Percentiles rank a stretch among this genome's conserved stretches.
Evolutionary conservation across 495 filamentous ascomycete genomes (phyloP).

Genomic region (Podospora appendiculata): DNA sequence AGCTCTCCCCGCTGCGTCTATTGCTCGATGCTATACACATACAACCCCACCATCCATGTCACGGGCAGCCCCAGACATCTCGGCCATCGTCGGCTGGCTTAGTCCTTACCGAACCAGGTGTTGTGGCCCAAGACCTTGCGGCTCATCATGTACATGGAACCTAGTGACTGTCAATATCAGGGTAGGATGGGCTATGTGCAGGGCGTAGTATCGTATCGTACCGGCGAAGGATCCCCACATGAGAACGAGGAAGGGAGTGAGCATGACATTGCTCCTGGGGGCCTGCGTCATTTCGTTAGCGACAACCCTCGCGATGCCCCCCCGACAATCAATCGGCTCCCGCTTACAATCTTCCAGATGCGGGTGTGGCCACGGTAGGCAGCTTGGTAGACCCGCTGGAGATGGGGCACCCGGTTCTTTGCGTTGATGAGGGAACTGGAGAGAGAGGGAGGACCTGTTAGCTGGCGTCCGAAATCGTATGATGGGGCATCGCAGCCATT

Average conservation of each 20-base stretch:
- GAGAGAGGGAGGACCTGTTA: conserved; percentile 8
- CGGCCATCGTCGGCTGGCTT: conserved; percentile 15
- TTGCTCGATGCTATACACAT: conserved; percentile 16
- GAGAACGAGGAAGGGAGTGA: conserved; percentile 68
- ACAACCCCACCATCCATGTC: conserved; percentile 3
- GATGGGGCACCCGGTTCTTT: conserved; percentile 76
- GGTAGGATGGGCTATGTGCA: conserved; percentile 12
- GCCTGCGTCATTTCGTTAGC: conserved; percentile 38
- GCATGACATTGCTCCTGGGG: conserved; percentile 54
- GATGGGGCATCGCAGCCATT: neutral
- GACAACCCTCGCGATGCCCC: neutral
- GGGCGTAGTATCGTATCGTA: conserved; percentile 6
- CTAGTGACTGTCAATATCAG: conserved; percentile 44
- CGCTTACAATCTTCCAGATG: conserved; percentile 80
- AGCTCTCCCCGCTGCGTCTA: neutral
- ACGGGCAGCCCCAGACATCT: neutral
- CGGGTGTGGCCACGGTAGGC: conserved; percentile 63
- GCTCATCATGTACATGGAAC: conserved; percentile 50
- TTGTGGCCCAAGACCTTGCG: conserved; percentile 66
- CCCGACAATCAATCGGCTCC: neutral
- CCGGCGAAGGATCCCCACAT: conserved; percentile 54
- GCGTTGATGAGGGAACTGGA: conserved; percentile 59
- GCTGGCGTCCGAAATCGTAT: conserved; percentile 12
- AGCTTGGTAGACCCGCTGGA: conserved; percentile 76
- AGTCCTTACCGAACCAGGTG: conserved; percentile 73